These are phyloP conservation scores for Petunia hybrid DNA, from an alignment of 305 asterid genomes.

Conservation along the genomic window DNA sequence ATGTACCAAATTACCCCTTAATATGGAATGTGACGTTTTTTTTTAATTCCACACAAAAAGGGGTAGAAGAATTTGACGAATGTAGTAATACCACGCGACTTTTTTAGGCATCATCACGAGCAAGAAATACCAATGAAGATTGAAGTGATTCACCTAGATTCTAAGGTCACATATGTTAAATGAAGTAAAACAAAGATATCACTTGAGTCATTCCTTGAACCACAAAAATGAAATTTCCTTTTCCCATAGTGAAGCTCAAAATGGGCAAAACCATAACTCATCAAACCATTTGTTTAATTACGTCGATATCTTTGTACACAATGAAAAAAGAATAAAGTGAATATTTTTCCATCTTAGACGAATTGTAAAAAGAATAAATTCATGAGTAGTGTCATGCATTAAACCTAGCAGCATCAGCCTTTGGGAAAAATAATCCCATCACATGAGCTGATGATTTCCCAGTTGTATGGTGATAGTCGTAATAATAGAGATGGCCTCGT, in stretches of 20 bases:
- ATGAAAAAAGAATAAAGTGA: conserved; percentile 7
- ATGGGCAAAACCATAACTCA: background rate
- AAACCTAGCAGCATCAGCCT: conserved; percentile 22
- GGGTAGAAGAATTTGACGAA: too few species aligned
- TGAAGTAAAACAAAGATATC: too few species aligned
- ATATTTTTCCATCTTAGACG: background rate
- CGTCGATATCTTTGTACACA: background rate
- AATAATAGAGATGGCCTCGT: background rate
- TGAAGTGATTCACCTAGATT: too few species aligned
- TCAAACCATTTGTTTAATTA: background rate
- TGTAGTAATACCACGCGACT: too few species aligned
- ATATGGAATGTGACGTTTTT: too few species aligned
- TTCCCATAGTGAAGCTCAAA: background rate
- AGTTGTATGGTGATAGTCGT: conserved; percentile 1
- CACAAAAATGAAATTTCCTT: too few species aligned
- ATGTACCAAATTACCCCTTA: too few species aligned
- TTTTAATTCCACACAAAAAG: too few species aligned
- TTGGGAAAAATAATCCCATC: conserved; percentile 34
- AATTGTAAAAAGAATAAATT: conserved; percentile 54
- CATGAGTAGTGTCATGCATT: conserved; percentile 41
- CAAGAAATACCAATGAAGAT: too few species aligned
- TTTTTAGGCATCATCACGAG: too few species aligned
- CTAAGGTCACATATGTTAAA: too few species aligned
- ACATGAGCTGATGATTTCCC: conserved; percentile 30
- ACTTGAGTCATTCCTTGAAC: too few species aligned